These are phyloP conservation scores for Rauvolfia tetraphylla DNA, from an alignment of 257 asterid genomes.

Conservation along the genomic window DNA sequence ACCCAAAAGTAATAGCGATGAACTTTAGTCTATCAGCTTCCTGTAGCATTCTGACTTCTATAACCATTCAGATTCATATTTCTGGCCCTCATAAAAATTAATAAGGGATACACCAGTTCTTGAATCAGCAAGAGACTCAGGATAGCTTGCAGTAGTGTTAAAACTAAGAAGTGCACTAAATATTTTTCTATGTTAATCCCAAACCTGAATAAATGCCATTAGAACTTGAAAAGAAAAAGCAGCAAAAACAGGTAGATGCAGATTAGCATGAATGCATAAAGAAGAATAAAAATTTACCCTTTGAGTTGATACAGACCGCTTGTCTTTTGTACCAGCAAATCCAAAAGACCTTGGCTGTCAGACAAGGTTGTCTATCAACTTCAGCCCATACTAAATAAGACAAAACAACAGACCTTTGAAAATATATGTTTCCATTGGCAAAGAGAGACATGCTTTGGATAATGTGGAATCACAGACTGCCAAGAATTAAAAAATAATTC, in stretches of 20 bases:
- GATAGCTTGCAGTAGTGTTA: neutral
- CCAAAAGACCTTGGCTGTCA: constrained; percentile 92
- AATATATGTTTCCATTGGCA: neutral
- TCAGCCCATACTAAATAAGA: neutral
- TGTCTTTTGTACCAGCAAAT: constrained; percentile 96
- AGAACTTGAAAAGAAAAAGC: neutral
- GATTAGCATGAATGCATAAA: neutral
- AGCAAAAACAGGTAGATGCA: neutral
- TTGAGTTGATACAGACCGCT: constrained; percentile 86
- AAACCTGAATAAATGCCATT: neutral
- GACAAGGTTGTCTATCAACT: constrained; percentile 20
- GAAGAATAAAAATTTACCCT: constrained; percentile 46
- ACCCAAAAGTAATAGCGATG: no score
- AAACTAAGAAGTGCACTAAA: neutral
- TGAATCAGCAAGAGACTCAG: neutral
- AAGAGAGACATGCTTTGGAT: neutral
- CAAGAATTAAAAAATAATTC: neutral
- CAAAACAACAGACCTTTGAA: neutral
- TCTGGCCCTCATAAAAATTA: neutral
- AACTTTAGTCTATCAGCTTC: no score
- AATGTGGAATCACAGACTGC: neutral
- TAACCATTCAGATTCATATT: neutral
- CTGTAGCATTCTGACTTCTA: neutral
- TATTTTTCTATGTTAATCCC: neutral
- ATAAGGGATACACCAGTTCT: neutral